These are phyloP conservation scores for Hypoxylon sp. DNA, from an alignment of 2,329 filamentous ascomycete species.

Conservation along the genomic window DNA sequence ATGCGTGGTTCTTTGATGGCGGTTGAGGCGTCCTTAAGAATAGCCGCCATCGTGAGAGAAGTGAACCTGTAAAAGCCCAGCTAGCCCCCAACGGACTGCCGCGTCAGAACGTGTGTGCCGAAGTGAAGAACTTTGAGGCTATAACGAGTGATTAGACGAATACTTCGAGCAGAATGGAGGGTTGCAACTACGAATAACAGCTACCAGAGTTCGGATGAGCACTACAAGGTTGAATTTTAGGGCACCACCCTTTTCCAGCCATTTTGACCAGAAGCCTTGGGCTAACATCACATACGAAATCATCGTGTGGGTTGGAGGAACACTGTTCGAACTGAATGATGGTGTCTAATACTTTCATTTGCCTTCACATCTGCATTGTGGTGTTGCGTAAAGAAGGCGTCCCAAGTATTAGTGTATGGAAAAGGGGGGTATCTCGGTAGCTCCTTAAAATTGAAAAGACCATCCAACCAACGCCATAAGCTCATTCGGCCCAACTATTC, in stretches of 20 bases:
- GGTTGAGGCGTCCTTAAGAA: slow-evolving; percentile 20
- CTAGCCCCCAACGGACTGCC: slow-evolving; percentile 16
- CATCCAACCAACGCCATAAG: neutral
- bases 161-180: neutral
- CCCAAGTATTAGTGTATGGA: neutral
- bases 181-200: slow-evolving; percentile 6
- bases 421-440: slow-evolving; percentile 25
- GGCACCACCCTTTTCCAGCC: slow-evolving; percentile 5
- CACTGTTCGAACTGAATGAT: slow-evolving; percentile 6
- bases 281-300: slow-evolving; percentile 16
- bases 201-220: slow-evolving; percentile 30
- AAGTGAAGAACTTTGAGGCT: slow-evolving; percentile 4
- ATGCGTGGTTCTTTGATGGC: slow-evolving; percentile 30
- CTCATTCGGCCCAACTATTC: neutral
- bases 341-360: neutral
- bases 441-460: slow-evolving; percentile 3
- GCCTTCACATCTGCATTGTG: neutral
- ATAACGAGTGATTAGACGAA: neutral
- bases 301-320: slow-evolving; percentile 4
- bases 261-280: neutral
- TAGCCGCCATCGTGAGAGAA: neutral
- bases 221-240: slow-evolving; percentile 12
- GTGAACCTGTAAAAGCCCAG: neutral
- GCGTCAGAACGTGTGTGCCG: slow-evolving; percentile 6
- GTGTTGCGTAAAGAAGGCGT: neutral